Percentiles rank a stretch among this genome's conserved stretches.
These are phyloP conservation scores for Tetrapisispora phaffii DNA, from an alignment of 805 yeast genomes.

Conservation along the genomic window DNA sequence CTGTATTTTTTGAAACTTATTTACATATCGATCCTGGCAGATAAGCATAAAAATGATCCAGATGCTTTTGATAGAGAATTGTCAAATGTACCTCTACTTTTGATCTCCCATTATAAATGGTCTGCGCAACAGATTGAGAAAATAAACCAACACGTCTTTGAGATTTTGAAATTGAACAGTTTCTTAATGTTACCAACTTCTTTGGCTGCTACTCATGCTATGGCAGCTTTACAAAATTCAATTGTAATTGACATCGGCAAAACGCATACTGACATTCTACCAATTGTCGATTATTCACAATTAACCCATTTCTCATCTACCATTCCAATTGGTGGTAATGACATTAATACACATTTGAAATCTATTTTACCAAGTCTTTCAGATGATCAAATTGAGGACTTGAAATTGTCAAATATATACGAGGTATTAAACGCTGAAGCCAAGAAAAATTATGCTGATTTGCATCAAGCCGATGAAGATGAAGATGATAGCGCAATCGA, in stretches of 20 bases:
- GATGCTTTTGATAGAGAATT: conserved; percentile 23
- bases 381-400: conserved; percentile 52
- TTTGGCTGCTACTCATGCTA: conserved; percentile 63
- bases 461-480: conserved; percentile 34
- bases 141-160: conserved; percentile 68
- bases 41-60: conserved; percentile 15
- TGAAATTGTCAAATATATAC: conserved; percentile 65
- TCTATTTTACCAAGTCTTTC: conserved; percentile 50
- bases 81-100: conserved; percentile 54
- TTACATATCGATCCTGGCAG: conserved; percentile 36
- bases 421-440: conserved; percentile 71
- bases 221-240: conserved; percentile 54
- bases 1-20: conserved; percentile 44
- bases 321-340: conserved; percentile 51
- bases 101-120: conserved; percentile 64
- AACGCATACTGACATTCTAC: conserved; percentile 64
- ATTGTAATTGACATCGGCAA: conserved; percentile 75
- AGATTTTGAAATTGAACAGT: conserved; percentile 59
- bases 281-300: conserved; percentile 65
- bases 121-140: conserved; percentile 55
- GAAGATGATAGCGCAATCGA: conserved; percentile 71
- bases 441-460: conserved; percentile 48
- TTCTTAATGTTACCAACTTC: conserved; percentile 60
- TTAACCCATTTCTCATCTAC: conserved; percentile 44
- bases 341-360: conserved; percentile 46